A percentile compares a stretch with the other conserved stretches of the same genome.
phyloP scores from a whole-genome alignment of 257 asterid species.

The Marsdenia floribunda region DNA sequence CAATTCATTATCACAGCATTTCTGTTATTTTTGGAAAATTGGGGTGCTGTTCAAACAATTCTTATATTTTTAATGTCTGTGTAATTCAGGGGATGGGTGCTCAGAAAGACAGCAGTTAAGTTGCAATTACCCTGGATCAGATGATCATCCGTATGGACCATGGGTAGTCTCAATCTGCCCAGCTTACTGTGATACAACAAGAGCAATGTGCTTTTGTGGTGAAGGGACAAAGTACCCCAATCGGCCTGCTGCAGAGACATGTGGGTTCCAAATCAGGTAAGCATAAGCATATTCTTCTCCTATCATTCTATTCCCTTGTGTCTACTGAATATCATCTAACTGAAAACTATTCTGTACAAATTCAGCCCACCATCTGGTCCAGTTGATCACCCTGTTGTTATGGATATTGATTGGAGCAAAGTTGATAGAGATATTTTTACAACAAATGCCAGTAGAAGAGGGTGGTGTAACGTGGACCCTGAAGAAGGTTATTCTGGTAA shows the following conservation, averaged over 20 bases:
- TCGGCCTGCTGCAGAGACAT: constrained; percentile 83
- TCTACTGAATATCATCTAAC: not conserved
- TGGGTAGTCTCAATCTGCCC: constrained; percentile 95
- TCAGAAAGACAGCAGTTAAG: constrained; percentile 54
- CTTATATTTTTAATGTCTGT: not conserved
- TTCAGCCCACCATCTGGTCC: constrained; percentile 68
- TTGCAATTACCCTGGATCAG: constrained; percentile 66
- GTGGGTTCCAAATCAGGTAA: constrained; percentile 83
- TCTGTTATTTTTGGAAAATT: not conserved
- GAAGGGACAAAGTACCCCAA: constrained; percentile 91
- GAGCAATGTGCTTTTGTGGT: constrained; percentile 99
- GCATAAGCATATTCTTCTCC: constrained; percentile 20
- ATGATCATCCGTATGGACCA: constrained; percentile 59
- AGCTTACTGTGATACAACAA: constrained; percentile 74
- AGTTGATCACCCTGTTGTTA: constrained; percentile 34
- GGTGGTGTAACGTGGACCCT: constrained; percentile 98
- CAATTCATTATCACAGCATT: not conserved
- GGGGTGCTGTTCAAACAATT: not conserved
- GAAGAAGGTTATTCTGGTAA: constrained; percentile 58
- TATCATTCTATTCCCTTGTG: constrained; percentile 6
- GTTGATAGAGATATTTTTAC: constrained; percentile 64
- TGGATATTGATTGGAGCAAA: constrained; percentile 51
- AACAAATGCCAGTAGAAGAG: constrained; percentile 53
- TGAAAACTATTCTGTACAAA: constrained; percentile 14
- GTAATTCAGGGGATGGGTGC: constrained; percentile 76